Evolutionary conservation across 139 green algal genomes (phyloP).

Genomic region (Chlorella vulgaris): DNA sequence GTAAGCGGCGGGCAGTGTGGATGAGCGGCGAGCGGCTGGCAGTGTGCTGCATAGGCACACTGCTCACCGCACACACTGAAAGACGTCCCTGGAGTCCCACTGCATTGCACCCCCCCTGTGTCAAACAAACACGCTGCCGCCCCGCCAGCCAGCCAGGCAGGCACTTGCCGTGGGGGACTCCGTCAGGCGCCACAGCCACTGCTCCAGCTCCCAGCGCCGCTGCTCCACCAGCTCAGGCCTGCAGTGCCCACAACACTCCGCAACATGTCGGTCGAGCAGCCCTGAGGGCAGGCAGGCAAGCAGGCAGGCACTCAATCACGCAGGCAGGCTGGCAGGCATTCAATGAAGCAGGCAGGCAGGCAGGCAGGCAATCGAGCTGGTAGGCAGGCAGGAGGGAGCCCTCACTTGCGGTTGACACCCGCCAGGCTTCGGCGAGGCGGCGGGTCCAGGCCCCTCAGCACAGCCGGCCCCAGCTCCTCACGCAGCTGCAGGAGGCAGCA

Average conservation of each 20-base stretch:
- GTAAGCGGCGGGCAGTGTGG: neutral
- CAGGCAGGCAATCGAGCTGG: neutral
- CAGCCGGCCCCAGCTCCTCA: slow-evolving; percentile 44
- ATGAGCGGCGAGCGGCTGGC: neutral
- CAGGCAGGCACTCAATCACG: no score
- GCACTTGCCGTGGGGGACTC: slow-evolving; percentile 7
- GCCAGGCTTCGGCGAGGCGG: slow-evolving; percentile 34
- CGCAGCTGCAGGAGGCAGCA: slow-evolving; percentile 39
- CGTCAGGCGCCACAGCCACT: slow-evolving; percentile 76
- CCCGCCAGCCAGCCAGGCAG: neutral
- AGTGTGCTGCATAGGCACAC: neutral
- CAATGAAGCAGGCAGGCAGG: neutral
- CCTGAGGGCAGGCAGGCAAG: neutral
- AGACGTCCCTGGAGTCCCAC: no score
- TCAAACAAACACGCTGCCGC: neutral
- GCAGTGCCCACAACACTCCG: neutral
- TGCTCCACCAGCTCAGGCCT: slow-evolving; percentile 66
- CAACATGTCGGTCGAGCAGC: no score
- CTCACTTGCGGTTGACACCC: slow-evolving; percentile 41
- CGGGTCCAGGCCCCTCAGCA: slow-evolving; percentile 24
- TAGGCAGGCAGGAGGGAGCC: neutral
- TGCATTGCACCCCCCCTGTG: no score
- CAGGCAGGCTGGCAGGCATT: neutral
- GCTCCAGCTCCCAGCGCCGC: slow-evolving; percentile 71
- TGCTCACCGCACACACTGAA: no score